Conservation (phyloP, 208 protist species). For the Naegleria fowleri region DNA sequence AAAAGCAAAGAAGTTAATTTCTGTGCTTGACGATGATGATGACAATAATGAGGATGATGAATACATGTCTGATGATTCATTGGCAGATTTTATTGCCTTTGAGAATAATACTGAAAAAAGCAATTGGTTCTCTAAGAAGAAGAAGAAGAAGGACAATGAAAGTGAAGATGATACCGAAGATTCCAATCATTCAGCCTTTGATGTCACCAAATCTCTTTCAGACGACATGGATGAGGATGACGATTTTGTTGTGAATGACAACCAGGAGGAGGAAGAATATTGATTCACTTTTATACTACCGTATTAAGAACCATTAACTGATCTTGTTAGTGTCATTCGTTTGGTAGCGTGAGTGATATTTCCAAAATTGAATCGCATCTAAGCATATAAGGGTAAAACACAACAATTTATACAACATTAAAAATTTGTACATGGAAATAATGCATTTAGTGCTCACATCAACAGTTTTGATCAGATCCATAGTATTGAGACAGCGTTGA, state of each 20-base stretch:
- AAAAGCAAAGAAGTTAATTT: not conserved
- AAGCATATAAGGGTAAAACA: no score
- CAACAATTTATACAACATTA: no score
- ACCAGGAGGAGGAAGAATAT: not conserved
- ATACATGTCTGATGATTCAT: not conserved
- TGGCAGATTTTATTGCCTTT: conserved; percentile 28
- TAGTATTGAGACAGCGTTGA: no score
- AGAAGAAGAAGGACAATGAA: not conserved
- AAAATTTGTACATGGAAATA: no score
- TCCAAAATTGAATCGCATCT: no score
- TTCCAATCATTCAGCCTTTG: conserved; percentile 42
- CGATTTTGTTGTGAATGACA: not conserved
- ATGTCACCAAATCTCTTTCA: conserved; percentile 3
- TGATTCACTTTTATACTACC: no score
- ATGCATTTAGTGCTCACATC: no score
- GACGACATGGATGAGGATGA: not conserved
- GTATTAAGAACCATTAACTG: no score
- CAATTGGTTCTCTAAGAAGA: not conserved
- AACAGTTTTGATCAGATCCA: no score
- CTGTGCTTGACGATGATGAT: not conserved
- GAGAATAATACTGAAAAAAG: conserved; percentile 31
- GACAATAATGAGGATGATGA: not conserved
- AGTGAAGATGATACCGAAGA: not conserved
- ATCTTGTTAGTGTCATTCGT: no score
- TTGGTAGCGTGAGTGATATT: no score